Evolutionary conservation across 192 early-diverging fungal genomes (phyloP), one percentile per base, ranked within the genome.

Genomic region (Coemansia sp.): DNA sequence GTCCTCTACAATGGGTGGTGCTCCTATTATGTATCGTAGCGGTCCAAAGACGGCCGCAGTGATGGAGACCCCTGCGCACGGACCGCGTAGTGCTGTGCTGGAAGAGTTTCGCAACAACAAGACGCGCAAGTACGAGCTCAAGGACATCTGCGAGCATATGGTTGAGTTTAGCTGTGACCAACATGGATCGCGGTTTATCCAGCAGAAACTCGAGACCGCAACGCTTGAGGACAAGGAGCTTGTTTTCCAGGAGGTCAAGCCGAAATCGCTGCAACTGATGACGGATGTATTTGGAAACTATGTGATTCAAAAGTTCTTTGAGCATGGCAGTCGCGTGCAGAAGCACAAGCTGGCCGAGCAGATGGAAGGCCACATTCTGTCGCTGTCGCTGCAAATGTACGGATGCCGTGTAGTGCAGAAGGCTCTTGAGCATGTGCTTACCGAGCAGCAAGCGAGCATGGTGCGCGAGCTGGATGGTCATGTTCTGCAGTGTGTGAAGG

Each of bases 271-370:
- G 54, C 93, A 96, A 68, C 81, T 99, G 59, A 99, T 97, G 95
- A 97, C 95, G 7, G 97, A 99, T 68, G 97, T 99, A 0, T 99
- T 99, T 92, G 97, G 97, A 48, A 99, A 99, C 87, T 99, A 99
- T 72, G 97, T 99, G 58, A 92, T 99, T 58, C 97, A 99, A 85
- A 99, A 98, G 83, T 96, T 99, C 78, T 99, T 99, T 86, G 97
- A 99, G 84, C 94, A 99, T 73, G 97, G 95, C 63, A 94, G 92
- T 70, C 92, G 90, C 77, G 84, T 87, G 65, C 97, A 99, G 71
- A 98, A 97, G 87, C 89, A 93, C 36, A 84, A 93, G 36, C 85
- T 99, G 62, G 94, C 96, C 6, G 89, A 91, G 69, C 91, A 95
- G 74, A 99, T 99, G 96, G 92, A 97, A 67, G 92, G 93, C 21